Percentiles rank a stretch among this genome's conserved stretches.
phyloP scores from a whole-genome alignment of 352 stramenopile genomes.

The Globisporangium paddicum region DNA sequence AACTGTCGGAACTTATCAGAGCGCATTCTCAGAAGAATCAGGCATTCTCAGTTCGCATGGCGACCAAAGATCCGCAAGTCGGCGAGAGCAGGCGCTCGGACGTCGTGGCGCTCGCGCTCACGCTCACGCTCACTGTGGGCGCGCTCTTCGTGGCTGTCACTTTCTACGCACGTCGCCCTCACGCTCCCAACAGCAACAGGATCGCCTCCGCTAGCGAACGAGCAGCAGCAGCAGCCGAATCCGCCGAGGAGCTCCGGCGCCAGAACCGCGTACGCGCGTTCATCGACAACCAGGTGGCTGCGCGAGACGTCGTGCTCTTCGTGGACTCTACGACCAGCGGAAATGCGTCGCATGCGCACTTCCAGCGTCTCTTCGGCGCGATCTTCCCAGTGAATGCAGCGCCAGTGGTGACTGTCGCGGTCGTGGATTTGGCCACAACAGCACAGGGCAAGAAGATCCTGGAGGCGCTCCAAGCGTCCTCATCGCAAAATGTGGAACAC shows the following conservation, averaged over 20 bases:
- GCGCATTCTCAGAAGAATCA: no score
- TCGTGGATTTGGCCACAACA: slow-evolving; percentile 23
- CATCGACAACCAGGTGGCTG: slow-evolving; percentile 5
- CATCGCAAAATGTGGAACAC: neutral
- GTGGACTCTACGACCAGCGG: neutral
- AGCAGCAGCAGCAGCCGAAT: no score
- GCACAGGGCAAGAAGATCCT: slow-evolving; percentile 24
- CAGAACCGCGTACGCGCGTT: slow-evolving; percentile 1
- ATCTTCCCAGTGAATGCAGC: neutral
- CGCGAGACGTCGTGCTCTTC: slow-evolving; percentile 11
- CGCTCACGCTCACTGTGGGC: slow-evolving; percentile 3
- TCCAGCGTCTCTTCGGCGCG: neutral
- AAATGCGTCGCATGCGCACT: neutral
- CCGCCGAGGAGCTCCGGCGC: neutral
- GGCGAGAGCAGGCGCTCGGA: neutral
- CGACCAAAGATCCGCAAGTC: neutral
- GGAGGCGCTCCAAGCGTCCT: slow-evolving; percentile 13
- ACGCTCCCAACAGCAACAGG: neutral
- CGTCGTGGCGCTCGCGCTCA: neutral
- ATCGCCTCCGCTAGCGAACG: neutral
- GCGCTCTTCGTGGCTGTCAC: slow-evolving; percentile 6
- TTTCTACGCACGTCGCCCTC: neutral
- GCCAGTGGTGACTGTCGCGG: neutral
- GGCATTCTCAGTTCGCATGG: neutral
- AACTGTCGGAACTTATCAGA: no score